A percentile compares a stretch with the other conserved stretches of the same genome.
Conservation (phyloP, 2,329 filamentous ascomycete species). For the Emmonsia crescens region DNA sequence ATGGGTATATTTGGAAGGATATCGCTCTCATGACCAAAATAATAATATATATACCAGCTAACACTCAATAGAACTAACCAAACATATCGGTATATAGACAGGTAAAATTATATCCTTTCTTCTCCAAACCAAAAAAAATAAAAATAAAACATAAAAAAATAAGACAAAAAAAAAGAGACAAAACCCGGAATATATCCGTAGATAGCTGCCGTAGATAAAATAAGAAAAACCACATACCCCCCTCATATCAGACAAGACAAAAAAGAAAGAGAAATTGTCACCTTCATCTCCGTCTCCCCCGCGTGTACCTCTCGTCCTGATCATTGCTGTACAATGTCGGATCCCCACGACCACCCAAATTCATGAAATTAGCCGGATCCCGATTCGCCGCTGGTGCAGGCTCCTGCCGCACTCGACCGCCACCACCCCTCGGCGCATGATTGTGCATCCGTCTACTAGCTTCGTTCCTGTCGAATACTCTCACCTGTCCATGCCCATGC, state of each 20-base stretch:
- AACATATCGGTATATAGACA: background rate
- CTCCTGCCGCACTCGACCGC: constrained; percentile 41
- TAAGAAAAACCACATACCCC: background rate
- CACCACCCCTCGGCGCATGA: constrained; percentile 21
- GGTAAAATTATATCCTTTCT: background rate
- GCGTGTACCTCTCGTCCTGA: constrained; percentile 3
- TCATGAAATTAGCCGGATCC: constrained; percentile 65
- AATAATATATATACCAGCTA: too few relatives aligned
- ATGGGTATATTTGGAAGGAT: too few relatives aligned
- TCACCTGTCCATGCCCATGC: constrained; percentile 40
- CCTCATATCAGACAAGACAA: background rate
- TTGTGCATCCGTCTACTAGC: constrained; percentile 37
- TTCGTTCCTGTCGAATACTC: constrained; percentile 64
- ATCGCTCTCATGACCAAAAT: too few relatives aligned
- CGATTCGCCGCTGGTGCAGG: constrained; percentile 55
- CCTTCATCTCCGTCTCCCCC: constrained; percentile 5
- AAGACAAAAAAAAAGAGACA: background rate
- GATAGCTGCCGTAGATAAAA: background rate
- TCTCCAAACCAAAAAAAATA: background rate
- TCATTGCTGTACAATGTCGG: constrained; percentile 63
- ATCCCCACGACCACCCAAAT: constrained; percentile 78
- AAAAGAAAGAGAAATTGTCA: background rate
- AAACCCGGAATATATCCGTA: background rate
- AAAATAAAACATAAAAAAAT: background rate
- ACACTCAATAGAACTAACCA: background rate